These are phyloP conservation scores for Austroboletus sp. DNA, from an alignment of 1,284 basidiomycete genomes.

Conservation along the genomic window DNA sequence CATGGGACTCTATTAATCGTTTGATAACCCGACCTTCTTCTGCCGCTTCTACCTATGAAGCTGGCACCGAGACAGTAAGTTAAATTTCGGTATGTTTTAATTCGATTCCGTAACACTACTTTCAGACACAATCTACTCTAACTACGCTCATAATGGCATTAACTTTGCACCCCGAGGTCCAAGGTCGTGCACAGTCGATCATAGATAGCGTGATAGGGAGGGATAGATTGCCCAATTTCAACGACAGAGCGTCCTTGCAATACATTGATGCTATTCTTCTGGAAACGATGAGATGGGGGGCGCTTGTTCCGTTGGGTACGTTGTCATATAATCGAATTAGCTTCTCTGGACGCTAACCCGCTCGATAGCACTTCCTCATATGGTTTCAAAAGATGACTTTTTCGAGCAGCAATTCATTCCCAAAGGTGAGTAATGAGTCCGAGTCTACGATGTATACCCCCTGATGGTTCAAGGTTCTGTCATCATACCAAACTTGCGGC, in stretches of 20 bases:
- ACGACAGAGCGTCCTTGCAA: constrained; percentile 18
- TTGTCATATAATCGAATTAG: not conserved
- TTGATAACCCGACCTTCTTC: not conserved
- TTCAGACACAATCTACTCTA: constrained; percentile 24
- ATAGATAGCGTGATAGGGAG: constrained; percentile 24
- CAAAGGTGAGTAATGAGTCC: constrained; percentile 16
- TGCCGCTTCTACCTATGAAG: constrained; percentile 8
- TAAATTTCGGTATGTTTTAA: not conserved
- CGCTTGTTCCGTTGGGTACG: constrained; percentile 24
- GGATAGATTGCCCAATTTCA: constrained; percentile 19
- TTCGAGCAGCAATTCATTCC: constrained; percentile 25
- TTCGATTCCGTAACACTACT: not conserved
- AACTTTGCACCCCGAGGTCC: constrained; percentile 23
- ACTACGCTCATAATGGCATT: constrained; percentile 19
- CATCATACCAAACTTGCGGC: constrained; percentile 22
- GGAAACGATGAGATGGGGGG: constrained; percentile 25
- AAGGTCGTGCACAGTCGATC: constrained; percentile 20
- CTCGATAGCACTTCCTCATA: constrained; percentile 19
- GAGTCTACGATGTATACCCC: not conserved
- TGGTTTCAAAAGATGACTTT: constrained; percentile 20
- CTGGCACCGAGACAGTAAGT: constrained; percentile 22
- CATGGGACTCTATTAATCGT: not conserved
- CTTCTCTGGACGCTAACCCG: not conserved
- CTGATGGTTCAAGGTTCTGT: constrained; percentile 14
- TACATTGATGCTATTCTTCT: constrained; percentile 27